Conservation (phyloP, 371 early-diverging fungal genomes). For the Funneliformis caledonium region DNA sequence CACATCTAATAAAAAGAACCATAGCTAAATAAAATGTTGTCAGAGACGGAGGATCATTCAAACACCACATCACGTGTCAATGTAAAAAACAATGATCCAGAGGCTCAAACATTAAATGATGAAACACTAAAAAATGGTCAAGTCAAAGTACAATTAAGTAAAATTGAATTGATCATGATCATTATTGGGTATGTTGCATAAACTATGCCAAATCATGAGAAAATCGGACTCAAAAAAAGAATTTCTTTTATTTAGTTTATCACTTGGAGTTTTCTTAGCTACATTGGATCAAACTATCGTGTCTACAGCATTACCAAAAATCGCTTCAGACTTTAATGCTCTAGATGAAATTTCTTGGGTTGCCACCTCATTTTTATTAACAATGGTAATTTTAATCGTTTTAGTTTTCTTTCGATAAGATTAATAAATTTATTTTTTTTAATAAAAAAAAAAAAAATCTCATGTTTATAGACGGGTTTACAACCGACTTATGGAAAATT, state of each 20-base stretch:
- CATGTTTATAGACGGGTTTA: conserved; percentile 47
- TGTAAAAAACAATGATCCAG: not conserved
- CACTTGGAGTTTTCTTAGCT: conserved; percentile 36
- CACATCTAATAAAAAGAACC: too few species aligned
- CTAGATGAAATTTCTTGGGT: conserved; percentile 73
- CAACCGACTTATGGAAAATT: conserved; percentile 56
- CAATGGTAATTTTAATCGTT: conserved; percentile 57
- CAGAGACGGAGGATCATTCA: too few species aligned
- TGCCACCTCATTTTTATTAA: conserved; percentile 75
- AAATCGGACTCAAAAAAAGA: not conserved
- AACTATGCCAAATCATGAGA: not conserved
- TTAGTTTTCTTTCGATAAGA: not conserved
- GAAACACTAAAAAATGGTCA: not conserved
- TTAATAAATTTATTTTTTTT: not conserved
- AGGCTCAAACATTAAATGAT: not conserved
- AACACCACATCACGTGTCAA: too few species aligned
- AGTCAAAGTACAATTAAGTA: not conserved
- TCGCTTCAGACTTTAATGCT: conserved; percentile 75
- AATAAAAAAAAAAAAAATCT: not conserved
- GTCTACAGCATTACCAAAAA: conserved; percentile 54
- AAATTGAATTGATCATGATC: not conserved
- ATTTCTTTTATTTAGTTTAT: not conserved
- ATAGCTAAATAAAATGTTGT: too few species aligned
- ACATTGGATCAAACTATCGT: conserved; percentile 42
- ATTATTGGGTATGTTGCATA: not conserved